Conservation (phyloP, 495 filamentous ascomycete genomes). For the Lepraria neglecta region DNA sequence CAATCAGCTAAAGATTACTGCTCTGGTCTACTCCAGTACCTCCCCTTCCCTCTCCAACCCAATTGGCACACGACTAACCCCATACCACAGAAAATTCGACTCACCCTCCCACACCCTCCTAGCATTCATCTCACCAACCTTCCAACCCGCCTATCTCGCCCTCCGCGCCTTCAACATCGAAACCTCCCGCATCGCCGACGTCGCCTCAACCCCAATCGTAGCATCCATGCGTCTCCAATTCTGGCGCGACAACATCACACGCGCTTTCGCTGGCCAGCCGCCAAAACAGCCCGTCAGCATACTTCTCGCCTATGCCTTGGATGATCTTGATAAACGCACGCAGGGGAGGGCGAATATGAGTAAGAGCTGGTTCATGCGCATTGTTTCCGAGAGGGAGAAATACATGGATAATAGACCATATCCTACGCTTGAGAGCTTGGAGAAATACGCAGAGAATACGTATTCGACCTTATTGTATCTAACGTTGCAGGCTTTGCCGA, state of each 20-base stretch:
- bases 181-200: slow-evolving; percentile 78
- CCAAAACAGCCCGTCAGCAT: slow-evolving; percentile 90
- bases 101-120: slow-evolving; percentile 80
- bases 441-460: slow-evolving; percentile 86
- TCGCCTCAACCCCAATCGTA: slow-evolving; percentile 71
- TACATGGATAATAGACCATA: slow-evolving; percentile 81
- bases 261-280: slow-evolving; percentile 62
- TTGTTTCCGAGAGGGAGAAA: slow-evolving; percentile 74
- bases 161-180: slow-evolving; percentile 91
- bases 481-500: slow-evolving; percentile 66
- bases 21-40: slow-evolving; percentile 50
- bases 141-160: slow-evolving; percentile 77
- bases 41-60: no score
- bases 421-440: slow-evolving; percentile 61
- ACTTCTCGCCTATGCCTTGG: slow-evolving; percentile 64
- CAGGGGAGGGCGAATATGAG: slow-evolving; percentile 53
- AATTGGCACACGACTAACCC: no score
- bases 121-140: slow-evolving; percentile 66
- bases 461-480: slow-evolving; percentile 92
- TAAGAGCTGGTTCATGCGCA: slow-evolving; percentile 72
- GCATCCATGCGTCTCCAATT: slow-evolving; percentile 87
- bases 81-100: slow-evolving; percentile 83
- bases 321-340: slow-evolving; percentile 51
- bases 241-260: slow-evolving; percentile 79
- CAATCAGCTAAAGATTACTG: slow-evolving; percentile 52